Conservation (phyloP, 805 yeast species). For the Spathaspora hagerdaliae region DNA sequence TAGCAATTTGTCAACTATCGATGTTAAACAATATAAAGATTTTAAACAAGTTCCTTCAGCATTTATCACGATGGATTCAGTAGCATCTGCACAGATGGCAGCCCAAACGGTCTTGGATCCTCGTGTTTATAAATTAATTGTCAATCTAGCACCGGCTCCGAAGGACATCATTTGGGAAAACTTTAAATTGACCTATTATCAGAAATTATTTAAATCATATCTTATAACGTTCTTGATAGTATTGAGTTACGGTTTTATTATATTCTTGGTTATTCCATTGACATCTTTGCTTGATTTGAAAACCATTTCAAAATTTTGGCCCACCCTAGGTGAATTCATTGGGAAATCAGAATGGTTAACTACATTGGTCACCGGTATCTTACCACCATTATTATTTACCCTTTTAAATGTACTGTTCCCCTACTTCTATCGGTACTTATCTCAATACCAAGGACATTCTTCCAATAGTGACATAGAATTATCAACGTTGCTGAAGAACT, state of each 20-base stretch:
- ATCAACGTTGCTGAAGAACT: constrained; percentile 54
- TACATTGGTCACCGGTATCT: constrained; percentile 56
- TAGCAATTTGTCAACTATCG: constrained; percentile 19
- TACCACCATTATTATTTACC: constrained; percentile 59
- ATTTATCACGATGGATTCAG: constrained; percentile 45
- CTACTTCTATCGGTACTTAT: constrained; percentile 49
- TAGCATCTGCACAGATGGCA: constrained; percentile 47
- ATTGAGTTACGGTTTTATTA: constrained; percentile 47
- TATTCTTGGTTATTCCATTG: constrained; percentile 54
- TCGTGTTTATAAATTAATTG: constrained; percentile 39
- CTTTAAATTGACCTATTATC: constrained; percentile 37
- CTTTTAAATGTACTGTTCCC: constrained; percentile 51
- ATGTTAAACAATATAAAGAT: constrained; percentile 19
- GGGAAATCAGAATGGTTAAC: constrained; percentile 48
- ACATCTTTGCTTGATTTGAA: constrained; percentile 54
- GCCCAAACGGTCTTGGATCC: constrained; percentile 46
- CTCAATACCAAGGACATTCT: constrained; percentile 48
- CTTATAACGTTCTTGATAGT: constrained; percentile 41
- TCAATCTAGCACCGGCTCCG: constrained; percentile 44
- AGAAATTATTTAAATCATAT: constrained; percentile 36
- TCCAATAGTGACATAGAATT: constrained; percentile 59
- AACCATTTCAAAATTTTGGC: constrained; percentile 56
- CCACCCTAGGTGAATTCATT: constrained; percentile 51
- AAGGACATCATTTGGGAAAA: constrained; percentile 45
- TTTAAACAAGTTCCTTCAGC: constrained; percentile 44